Evolutionary conservation across 371 early-diverging fungal genomes (phyloP).

Genomic region (Mucor circinelloides): DNA sequence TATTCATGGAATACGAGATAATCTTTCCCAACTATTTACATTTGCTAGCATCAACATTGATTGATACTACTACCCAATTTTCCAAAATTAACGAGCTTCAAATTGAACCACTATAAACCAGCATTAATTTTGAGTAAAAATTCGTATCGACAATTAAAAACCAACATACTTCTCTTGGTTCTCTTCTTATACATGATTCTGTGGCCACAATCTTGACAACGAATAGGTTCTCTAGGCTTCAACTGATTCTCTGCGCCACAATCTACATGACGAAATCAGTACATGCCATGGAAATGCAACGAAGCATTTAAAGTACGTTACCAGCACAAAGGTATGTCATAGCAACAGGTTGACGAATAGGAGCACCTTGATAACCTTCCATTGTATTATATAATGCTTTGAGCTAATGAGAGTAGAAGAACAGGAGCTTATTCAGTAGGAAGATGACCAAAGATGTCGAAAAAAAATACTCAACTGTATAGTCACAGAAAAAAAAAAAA

Average conservation of each 20-base stretch:
- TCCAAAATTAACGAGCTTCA: slow-evolving; percentile 72
- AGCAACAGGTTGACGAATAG: slow-evolving; percentile 57
- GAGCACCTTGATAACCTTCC: slow-evolving; percentile 49
- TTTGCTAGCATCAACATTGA: background rate
- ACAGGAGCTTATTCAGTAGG: background rate
- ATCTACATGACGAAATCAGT: slow-evolving; percentile 44
- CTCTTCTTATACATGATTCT: slow-evolving; percentile 97
- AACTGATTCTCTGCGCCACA: slow-evolving; percentile 91
- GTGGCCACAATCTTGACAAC: slow-evolving; percentile 95
- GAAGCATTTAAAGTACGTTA: slow-evolving; percentile 12
- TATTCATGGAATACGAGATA: background rate
- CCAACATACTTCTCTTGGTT: slow-evolving; percentile 86
- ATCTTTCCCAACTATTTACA: background rate
- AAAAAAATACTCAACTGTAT: background rate
- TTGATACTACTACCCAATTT: background rate
- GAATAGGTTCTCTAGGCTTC: slow-evolving; percentile 93
- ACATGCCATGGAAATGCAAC: background rate
- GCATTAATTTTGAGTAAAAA: background rate
- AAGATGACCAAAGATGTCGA: background rate
- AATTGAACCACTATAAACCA: slow-evolving; percentile 76
- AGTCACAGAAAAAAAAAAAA: background rate
- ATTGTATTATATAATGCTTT: slow-evolving; percentile 16
- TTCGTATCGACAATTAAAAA: background rate
- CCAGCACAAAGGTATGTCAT: slow-evolving; percentile 69
- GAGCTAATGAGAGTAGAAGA: background rate